Base-by-base conservation (phyloP, 257 asterid genomes). In the Henckelia pumila region DNA sequence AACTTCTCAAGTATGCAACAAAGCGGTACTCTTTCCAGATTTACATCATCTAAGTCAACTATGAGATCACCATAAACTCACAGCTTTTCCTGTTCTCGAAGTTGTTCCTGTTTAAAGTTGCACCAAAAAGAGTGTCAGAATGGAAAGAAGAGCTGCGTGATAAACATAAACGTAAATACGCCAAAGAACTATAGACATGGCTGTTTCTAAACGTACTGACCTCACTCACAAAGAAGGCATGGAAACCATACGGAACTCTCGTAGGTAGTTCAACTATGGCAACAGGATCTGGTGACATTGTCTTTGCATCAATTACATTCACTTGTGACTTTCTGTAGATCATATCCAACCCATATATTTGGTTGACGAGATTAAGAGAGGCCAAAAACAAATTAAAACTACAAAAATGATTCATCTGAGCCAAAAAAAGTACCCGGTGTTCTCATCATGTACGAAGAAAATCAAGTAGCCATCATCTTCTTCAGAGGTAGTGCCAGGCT, bases 391-490 rank as follows among this genome's bases (percentile, higher is more conserved):
- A 22, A 59, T 1, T 22, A 37, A 2, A 47, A 26, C 26, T 24
- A 14, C 2, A 64, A 26, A 26, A 5, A 17, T 40, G 50, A 40
- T 40, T 40, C 1, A 49, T 16, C 26, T n/a, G 30, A 37, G 8
- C 21, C 10, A 53, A 20, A 56, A 63, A 72, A 73, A 76, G 62
- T 94, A 94, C 97, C 97, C 97, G 0, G 96, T 85, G 61, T 77
- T 83, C 81, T 88, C 99, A 72, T 94, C 91, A 71, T 91, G 95
- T 26, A 57, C 85, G 59, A 94, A 94, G 95, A 84, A 87, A 71
- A 94, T 94, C 86, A 94, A 82, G 89, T 91, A 91, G 74, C 99
- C 99, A 77, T 88, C 95, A 17, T 94, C 99, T 84, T 94, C 99
- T 78, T 90, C 99, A 67, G 95, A 78, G 44, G 77, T 49, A 28